Percentiles rank a stretch among this genome's conserved stretches.
Conservation (phyloP, 2,329 filamentous ascomycete species). For the Sporothrix humicola region DNA sequence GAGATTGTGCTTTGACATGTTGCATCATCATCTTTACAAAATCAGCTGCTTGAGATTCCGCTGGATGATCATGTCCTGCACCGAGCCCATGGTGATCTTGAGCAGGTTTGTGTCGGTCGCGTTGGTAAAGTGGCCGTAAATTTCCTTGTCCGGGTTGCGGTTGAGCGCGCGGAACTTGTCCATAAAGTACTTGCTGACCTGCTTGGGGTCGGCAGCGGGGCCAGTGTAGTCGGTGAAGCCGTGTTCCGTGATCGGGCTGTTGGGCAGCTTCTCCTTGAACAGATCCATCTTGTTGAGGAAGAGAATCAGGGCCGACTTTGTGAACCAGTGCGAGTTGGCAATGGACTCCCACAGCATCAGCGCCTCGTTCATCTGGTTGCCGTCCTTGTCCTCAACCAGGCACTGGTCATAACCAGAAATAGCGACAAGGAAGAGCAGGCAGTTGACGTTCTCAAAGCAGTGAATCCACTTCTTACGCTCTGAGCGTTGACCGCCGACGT, state of each 20-base stretch:
- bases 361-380: conserved; percentile 91
- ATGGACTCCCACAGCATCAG: conserved; percentile 87
- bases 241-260: conserved; percentile 73
- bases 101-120: conserved; percentile 73
- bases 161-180: conserved; percentile 81
- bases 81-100: conserved; percentile 84
- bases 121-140: conserved; percentile 67
- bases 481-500: conserved; percentile 88
- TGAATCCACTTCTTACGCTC: conserved; percentile 98
- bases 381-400: conserved; percentile 93
- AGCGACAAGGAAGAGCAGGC: conserved; percentile 88
- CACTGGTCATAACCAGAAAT: conserved; percentile 98
- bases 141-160: conserved; percentile 68
- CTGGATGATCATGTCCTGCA: conserved; percentile 88
- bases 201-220: conserved; percentile 71
- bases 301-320: conserved; percentile 78
- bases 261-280: conserved; percentile 75
- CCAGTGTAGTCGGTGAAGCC: conserved; percentile 81
- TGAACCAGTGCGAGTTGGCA: conserved; percentile 86
- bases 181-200: conserved; percentile 80
- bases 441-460: conserved; percentile 93
- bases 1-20: not conserved
- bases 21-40: conserved; percentile 54
- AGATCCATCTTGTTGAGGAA: conserved; percentile 90
- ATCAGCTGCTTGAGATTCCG: conserved; percentile 81